Evolutionary conservation across 768 basidiomycete genomes (phyloP), one percentile per base, ranked within the genome.

Genomic region (Mycena pura): DNA sequence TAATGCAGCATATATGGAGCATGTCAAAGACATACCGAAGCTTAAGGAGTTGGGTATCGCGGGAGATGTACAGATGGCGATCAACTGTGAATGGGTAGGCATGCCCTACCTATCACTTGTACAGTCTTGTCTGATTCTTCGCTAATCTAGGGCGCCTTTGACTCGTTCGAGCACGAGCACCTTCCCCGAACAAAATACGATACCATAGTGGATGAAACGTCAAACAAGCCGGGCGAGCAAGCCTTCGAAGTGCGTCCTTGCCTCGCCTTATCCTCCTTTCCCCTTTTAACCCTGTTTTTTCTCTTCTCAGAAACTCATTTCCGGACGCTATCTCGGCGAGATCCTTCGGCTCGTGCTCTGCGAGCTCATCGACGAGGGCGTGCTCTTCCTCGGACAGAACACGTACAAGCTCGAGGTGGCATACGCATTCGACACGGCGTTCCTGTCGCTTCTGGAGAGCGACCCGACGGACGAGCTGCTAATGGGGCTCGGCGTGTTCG

Each of bases 1-100:
- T 73, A 99, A 99, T 73, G 96, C 96, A 0, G 96, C 96, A 6
- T 98, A 98, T 72, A 96, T 97, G 93, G 96, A 99, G 73, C 86
- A 88, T 57, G 85, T 94, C 15, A 83, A 80, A 39, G 86, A 90
- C 68, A 95, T 98, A 47, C 85, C 91, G 38, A 99, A 99, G 82
- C 86, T 98, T 63, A 81, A 84, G 46, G 65, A 86, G 51, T 75
- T 95, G n/a, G 89, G 88, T 1, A 81, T 96, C 64, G 85, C 88
- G 34, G 79, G 75, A 3, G 75, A 80, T 14, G 83, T 79, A 25
- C 82, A 90, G 52, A 97, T 99, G 86, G 96, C 89, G 6, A 98
- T 99, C 73, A 99, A 99, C 74, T 96, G 96, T 77, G 93, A 96
- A 86, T 95, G 92, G 91, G 90, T 91, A 61, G n/a, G 84, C 70